These are phyloP conservation scores for Hypoxylon sp. DNA, from an alignment of 2,329 filamentous ascomycete species.

Conservation along the genomic window DNA sequence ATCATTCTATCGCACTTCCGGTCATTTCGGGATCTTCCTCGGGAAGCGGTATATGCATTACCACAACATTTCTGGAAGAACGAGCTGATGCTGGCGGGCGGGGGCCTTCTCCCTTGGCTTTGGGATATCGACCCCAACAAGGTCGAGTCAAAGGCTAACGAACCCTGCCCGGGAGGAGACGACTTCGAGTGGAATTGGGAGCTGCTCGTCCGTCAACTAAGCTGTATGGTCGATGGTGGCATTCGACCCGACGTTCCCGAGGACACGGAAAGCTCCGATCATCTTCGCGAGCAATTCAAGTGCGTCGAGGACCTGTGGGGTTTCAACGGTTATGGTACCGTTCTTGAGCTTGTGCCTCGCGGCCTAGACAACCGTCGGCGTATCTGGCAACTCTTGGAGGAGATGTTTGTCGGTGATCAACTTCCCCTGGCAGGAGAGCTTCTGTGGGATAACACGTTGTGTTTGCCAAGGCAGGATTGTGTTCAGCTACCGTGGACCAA, in stretches of 20 bases:
- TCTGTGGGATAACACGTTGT: not conserved
- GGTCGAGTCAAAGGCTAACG: constrained; percentile 1
- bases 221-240: constrained; percentile 11
- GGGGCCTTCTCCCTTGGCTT: constrained; percentile 17
- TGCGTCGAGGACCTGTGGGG: not conserved
- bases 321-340: constrained; percentile 8
- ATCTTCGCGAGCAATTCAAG: not conserved
- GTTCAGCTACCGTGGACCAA: constrained; percentile 9
- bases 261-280: not conserved
- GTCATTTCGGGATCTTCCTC: constrained; percentile 2
- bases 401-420: constrained; percentile 24
- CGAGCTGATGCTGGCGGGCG: constrained; percentile 1
- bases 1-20: not conserved
- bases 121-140: constrained; percentile 13
- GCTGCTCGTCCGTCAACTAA: constrained; percentile 16
- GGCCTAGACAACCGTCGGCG: constrained; percentile 22
- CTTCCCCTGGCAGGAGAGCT: constrained; percentile 6
- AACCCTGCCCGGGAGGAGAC: constrained; percentile 14
- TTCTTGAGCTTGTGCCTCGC: constrained; percentile 4
- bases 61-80: constrained; percentile 18
- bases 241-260: constrained; percentile 10
- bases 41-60: not conserved
- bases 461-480: constrained; percentile 2
- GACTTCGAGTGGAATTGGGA: constrained; percentile 25
- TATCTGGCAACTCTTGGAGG: constrained; percentile 26